phyloP scores from a whole-genome alignment of 2,329 filamentous ascomycete species.

The Lachnellula subtilissima region DNA sequence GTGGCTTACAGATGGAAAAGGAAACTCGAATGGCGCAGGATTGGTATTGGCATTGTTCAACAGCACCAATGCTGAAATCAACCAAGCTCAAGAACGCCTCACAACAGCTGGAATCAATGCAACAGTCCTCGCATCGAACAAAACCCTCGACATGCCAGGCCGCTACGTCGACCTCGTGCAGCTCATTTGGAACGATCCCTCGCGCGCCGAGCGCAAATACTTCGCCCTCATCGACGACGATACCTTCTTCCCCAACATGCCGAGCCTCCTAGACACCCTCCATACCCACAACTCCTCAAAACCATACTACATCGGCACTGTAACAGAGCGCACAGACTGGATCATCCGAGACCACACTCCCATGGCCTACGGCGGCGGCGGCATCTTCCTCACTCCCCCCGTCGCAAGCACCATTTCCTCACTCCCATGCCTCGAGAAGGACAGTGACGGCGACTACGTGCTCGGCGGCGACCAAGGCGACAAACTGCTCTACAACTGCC shows the following conservation, averaged over 20 bases:
- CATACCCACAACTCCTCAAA: conserved; percentile 25
- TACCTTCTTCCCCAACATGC: conserved; percentile 30
- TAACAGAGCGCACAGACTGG: conserved; percentile 31
- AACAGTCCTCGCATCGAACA: conserved; percentile 51
- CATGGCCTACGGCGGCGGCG: conserved; percentile 32
- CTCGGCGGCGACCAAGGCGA: conserved; percentile 28
- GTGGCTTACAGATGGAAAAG: conserved; percentile 54
- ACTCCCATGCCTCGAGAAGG: conserved; percentile 24
- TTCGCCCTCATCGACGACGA: conserved; percentile 32
- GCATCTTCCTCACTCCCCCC: conserved; percentile 28
- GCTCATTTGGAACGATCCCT: conserved; percentile 47
- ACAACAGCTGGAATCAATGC: conserved; percentile 49
- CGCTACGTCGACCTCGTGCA: conserved; percentile 53
- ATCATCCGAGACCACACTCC: conserved; percentile 21
- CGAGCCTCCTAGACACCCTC: conserved; percentile 30
- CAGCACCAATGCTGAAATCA: conserved; percentile 46
- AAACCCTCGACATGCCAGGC: conserved; percentile 52
- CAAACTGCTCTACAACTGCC: conserved; percentile 29
- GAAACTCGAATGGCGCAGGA: conserved; percentile 52
- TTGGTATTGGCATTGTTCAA: conserved; percentile 50
- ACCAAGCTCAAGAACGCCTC: conserved; percentile 43
- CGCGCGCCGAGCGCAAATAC: conserved; percentile 21
- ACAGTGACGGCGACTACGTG: conserved; percentile 18
- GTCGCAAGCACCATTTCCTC: conserved; percentile 17
- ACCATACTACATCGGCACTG: conserved; percentile 30